Base-by-base conservation (phyloP, 441 rosid genomes). In the Biscutella laevigata region DNA sequence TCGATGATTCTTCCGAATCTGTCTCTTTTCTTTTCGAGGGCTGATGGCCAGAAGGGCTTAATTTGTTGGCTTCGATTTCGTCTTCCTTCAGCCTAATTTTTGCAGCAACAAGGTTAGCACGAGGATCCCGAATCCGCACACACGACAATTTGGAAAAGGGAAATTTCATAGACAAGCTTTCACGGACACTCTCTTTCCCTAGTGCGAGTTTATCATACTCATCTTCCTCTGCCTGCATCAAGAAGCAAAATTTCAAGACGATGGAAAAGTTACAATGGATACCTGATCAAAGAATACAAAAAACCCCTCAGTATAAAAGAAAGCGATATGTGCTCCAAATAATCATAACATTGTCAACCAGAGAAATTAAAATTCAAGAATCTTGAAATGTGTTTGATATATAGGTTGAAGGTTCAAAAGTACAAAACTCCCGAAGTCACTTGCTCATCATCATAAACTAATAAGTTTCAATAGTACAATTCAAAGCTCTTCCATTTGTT, bases 171-270 rank as follows among this genome's bases (percentile, higher is more conserved):
- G 59, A 67, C 42, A 69, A 55, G 49, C 70, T 55, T 24, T 64
- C 67, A 35, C 54, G 58, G 4, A 27, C 64, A 64, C 56, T 37
- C 34, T 66, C 79, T 62, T 63, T 34, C 9, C 81, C 81, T 2
- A 53, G 33, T n/a, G 81, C 84, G 16, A 78, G 59, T 67, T 69
- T 73, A 49, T 78, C 84, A 69, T 29, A 75, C 72, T 66, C 72
- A 56, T 78, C 84, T 62, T 78, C 84, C 56, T 78, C 84, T 37
- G 66, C 81, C 81, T 78, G 49, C 42, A 13, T 3, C 24, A 66
- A 51, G 24, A 58, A 14, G 20, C n/a, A 50, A 26, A 26, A 14
- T 4, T 40, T 13, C 4, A 46, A 57, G 28, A 11, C 45, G 2
- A n/a, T 7, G 24, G 3, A 22, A 30, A 15, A 0, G 4, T 14